These are phyloP conservation scores for Pseudoturritis turrita DNA, from an alignment of 345 rosid genomes.

Conservation along the genomic window DNA sequence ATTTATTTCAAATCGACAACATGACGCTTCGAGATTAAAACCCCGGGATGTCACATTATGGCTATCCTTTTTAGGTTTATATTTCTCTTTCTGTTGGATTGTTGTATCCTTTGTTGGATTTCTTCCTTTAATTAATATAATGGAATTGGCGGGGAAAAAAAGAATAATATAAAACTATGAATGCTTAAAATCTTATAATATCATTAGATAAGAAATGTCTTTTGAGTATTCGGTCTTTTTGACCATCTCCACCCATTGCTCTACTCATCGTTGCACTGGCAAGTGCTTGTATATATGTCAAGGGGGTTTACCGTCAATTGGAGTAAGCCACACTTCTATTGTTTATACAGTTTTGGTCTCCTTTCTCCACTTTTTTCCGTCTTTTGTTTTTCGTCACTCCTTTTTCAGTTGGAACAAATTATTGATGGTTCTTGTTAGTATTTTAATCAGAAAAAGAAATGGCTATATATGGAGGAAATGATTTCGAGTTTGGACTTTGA, in stretches of 20 bases:
- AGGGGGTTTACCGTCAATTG: background rate
- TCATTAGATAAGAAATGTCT: too few species aligned
- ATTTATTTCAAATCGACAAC: too few species aligned
- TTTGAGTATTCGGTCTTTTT: background rate
- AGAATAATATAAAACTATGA: too few species aligned
- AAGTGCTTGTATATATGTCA: background rate
- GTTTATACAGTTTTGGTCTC: background rate
- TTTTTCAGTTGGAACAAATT: slow-evolving; percentile 13
- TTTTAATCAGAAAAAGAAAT: background rate
- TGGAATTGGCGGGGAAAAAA: too few species aligned
- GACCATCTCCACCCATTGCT: slow-evolving; percentile 9
- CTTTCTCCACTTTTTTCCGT: background rate
- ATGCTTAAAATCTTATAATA: too few species aligned
- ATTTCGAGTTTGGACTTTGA: background rate
- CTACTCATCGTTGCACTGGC: background rate
- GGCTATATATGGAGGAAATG: background rate
- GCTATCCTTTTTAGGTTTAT: too few species aligned
- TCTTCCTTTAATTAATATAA: too few species aligned
- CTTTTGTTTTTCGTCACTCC: background rate
- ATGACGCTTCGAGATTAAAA: too few species aligned
- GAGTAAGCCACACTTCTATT: background rate
- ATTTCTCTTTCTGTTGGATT: too few species aligned
- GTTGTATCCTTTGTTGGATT: too few species aligned
- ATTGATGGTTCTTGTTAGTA: slow-evolving; percentile 5
- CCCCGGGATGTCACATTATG: too few species aligned